These are phyloP conservation scores for Brassica cretica DNA, from an alignment of 345 rosid species.

Conservation along the genomic window DNA sequence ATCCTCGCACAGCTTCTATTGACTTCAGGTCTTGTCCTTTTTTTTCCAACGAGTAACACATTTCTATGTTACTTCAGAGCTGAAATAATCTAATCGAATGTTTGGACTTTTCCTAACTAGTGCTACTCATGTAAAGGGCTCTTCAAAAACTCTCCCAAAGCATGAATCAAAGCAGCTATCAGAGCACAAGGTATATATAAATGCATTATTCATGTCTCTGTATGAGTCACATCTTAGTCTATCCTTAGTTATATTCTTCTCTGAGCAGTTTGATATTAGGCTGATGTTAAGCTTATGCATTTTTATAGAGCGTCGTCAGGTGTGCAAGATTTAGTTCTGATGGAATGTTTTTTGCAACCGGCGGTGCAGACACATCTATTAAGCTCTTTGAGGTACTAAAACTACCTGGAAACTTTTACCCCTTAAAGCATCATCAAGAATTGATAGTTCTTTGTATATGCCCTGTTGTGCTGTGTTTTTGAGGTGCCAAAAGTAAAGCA, in stretches of 20 bases:
- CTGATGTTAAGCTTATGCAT: constrained; percentile 7
- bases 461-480: constrained; percentile 17
- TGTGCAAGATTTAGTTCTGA: constrained; percentile 89
- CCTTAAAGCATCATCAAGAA: background rate
- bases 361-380: constrained; percentile 83
- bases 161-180: constrained; percentile 42
- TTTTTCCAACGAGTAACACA: background rate
- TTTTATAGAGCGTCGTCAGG: constrained; percentile 69
- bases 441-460: constrained; percentile 21
- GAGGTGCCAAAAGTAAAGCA: constrained; percentile 81
- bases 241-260: background rate
- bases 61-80: background rate
- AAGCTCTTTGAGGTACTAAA: constrained; percentile 80
- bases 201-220: background rate
- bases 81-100: background rate
- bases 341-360: constrained; percentile 83
- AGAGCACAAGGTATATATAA: constrained; percentile 66
- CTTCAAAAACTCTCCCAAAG: constrained; percentile 57
- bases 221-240: background rate
- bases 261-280: background rate
- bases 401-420: background rate
- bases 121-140: constrained; percentile 55
- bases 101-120: constrained; percentile 42
- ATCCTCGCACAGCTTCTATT: constrained; percentile 53
- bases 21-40: constrained; percentile 57